Percentiles rank a stretch among this genome's conserved stretches.
These are phyloP conservation scores for Neurospora sp. DNA, from an alignment of 495 filamentous ascomycete species.

Conservation along the genomic window DNA sequence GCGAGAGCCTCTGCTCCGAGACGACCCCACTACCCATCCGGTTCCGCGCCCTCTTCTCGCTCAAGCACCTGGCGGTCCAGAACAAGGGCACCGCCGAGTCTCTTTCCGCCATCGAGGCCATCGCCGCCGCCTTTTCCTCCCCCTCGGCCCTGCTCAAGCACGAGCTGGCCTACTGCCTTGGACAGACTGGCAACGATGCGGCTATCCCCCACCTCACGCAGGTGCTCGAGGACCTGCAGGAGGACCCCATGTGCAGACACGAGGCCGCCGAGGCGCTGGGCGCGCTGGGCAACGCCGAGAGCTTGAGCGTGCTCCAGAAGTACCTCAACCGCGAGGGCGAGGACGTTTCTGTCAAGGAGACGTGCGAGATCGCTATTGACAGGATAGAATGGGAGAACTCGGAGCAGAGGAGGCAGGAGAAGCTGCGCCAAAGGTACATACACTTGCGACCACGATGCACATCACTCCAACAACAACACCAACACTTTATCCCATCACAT, in stretches of 20 bases:
- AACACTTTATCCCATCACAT: neutral
- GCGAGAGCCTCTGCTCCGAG: slow-evolving; percentile 70
- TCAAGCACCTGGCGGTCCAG: slow-evolving; percentile 80
- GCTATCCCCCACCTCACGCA: slow-evolving; percentile 63
- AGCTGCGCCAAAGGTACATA: slow-evolving; percentile 63
- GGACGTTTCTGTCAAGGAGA: slow-evolving; percentile 76
- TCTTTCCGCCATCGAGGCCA: slow-evolving; percentile 78
- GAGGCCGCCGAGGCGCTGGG: slow-evolving; percentile 95
- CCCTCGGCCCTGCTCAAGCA: slow-evolving; percentile 85
- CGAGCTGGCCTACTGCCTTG: slow-evolving; percentile 94
- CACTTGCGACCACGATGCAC: neutral
- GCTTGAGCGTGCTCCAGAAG: slow-evolving; percentile 58
- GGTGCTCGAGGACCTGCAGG: slow-evolving; percentile 65
- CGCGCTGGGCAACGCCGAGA: slow-evolving; percentile 65
- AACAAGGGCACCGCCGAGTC: slow-evolving; percentile 49
- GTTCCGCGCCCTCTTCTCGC: slow-evolving; percentile 95
- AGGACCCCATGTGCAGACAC: slow-evolving; percentile 93
- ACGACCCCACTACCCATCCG: slow-evolving; percentile 71
- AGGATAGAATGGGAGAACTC: slow-evolving; percentile 90
- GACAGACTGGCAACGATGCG: slow-evolving; percentile 69
- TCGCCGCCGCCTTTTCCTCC: slow-evolving; percentile 78
- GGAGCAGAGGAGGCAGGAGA: slow-evolving; percentile 58
- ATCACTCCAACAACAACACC: neutral
- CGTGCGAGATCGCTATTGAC: slow-evolving; percentile 91
- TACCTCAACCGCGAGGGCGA: slow-evolving; percentile 64